phyloP scores from a whole-genome alignment of 176 grass and related monocot species.

The Dendrocalamus sinicus region DNA sequence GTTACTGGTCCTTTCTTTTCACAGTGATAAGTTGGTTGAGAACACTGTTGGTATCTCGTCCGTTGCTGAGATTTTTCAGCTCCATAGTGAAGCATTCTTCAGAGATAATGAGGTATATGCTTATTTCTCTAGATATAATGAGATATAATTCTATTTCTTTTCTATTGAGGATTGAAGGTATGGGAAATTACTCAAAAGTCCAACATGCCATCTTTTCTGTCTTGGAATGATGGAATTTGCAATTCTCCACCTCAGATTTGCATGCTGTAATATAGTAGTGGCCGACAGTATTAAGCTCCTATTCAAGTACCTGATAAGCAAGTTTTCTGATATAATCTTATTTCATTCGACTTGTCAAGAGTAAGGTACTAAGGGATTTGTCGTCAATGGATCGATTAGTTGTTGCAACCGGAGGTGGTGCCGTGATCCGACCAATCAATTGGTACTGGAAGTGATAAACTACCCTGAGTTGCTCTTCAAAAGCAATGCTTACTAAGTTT shows the following conservation, averaged over 20 bases:
- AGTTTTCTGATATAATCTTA: slow-evolving; percentile 46
- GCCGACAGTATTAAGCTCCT: background rate
- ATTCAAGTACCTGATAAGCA: slow-evolving; percentile 39
- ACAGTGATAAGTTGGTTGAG: slow-evolving; percentile 95
- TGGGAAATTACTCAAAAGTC: background rate
- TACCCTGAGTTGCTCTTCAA: slow-evolving; percentile 40
- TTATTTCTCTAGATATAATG: slow-evolving; percentile 12
- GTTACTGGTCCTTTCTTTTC: slow-evolving; percentile 25
- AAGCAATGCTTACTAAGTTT: slow-evolving; percentile 33
- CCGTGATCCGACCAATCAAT: slow-evolving; percentile 88
- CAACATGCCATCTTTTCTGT: background rate
- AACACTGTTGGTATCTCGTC: slow-evolving; percentile 78
- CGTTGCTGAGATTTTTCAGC: slow-evolving; percentile 91
- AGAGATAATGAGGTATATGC: slow-evolving; percentile 88
- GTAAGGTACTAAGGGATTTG: slow-evolving; percentile 79
- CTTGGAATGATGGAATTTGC: slow-evolving; percentile 24
- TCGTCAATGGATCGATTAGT: slow-evolving; percentile 86
- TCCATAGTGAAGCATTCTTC: slow-evolving; percentile 93
- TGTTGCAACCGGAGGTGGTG: slow-evolving; percentile 94
- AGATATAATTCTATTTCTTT: background rate
- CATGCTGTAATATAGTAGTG: background rate
- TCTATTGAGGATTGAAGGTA: background rate
- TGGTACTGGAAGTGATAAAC: slow-evolving; percentile 67
- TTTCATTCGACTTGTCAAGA: slow-evolving; percentile 69
- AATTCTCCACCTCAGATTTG: background rate